Conservation (phyloP, 306 rosid species). For the Prinsepia uniflora region DNA sequence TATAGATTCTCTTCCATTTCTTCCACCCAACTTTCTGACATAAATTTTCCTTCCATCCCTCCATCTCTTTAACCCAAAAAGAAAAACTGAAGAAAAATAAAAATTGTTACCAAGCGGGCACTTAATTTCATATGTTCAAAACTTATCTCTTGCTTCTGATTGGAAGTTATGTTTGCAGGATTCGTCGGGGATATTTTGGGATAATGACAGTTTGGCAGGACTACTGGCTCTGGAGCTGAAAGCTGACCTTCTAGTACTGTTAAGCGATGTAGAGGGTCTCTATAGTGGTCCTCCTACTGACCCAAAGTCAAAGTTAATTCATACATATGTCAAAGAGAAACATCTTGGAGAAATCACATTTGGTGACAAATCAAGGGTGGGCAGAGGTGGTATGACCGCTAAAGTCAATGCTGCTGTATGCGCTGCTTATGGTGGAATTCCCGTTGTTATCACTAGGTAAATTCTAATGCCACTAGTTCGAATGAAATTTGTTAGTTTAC, state of each 20-base stretch:
- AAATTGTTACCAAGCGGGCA: conserved; percentile 10
- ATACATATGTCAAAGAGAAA: conserved; percentile 67
- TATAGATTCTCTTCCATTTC: neutral
- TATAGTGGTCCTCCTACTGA: conserved; percentile 79
- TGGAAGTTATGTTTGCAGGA: conserved; percentile 53
- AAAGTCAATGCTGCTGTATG: conserved; percentile 80
- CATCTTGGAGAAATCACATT: conserved; percentile 73
- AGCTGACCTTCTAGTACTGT: conserved; percentile 76
- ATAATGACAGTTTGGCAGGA: conserved; percentile 87
- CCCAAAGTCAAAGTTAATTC: conserved; percentile 73
- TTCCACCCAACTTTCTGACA: neutral
- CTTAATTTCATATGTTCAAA: conserved; percentile 6
- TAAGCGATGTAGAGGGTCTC: conserved; percentile 95
- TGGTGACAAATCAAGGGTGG: conserved; percentile 81
- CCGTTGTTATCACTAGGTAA: conserved; percentile 88
- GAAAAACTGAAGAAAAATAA: neutral
- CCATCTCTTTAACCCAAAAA: neutral
- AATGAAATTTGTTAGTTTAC: neutral
- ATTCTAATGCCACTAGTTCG: neutral
- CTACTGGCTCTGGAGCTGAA: conserved; percentile 73
- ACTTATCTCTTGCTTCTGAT: conserved; percentile 26
- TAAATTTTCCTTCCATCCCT: neutral
- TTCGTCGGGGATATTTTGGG: conserved; percentile 90
- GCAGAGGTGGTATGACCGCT: conserved; percentile 94
- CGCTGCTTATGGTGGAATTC: conserved; percentile 71